Evolutionary conservation across 371 early-diverging fungal species (phyloP).

Genomic region (Batkoa obscura): DNA sequence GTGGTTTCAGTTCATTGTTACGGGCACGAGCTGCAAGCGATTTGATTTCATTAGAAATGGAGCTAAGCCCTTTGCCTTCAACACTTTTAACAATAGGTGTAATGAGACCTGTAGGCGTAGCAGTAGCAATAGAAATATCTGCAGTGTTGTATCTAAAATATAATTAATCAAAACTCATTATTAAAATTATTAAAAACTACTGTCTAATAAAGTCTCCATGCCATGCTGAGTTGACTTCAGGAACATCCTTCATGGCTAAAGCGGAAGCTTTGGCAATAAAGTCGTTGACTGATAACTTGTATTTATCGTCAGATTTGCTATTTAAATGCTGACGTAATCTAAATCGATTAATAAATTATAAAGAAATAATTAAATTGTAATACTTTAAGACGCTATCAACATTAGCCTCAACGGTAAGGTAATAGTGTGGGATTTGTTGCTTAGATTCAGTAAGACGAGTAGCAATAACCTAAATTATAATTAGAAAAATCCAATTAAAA

Average conservation of each 20-base stretch:
- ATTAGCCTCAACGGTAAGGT: constrained; percentile 70
- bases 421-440: constrained; percentile 87
- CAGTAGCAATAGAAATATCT: constrained; percentile 90
- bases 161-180: not conserved
- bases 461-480: constrained; percentile 34
- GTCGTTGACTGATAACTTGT: constrained; percentile 95
- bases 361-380: constrained; percentile 2
- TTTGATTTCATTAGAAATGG: constrained; percentile 70
- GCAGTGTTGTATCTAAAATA: constrained; percentile 54
- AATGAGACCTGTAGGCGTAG: constrained; percentile 86
- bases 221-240: constrained; percentile 93
- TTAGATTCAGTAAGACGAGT: constrained; percentile 69
- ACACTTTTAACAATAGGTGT: constrained; percentile 83
- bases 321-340: constrained; percentile 83
- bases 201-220: constrained; percentile 83
- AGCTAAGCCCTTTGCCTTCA: constrained; percentile 67
- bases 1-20: constrained; percentile 72
- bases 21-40: constrained; percentile 75
- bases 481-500: not conserved
- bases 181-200: constrained; percentile 18
- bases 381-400: constrained; percentile 66
- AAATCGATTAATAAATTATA: constrained; percentile 3
- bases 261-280: constrained; percentile 93
- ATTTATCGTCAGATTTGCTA: constrained; percentile 62
- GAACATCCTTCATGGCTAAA: constrained; percentile 76